Evolutionary conservation across 163 green algal species (phyloP).

Genomic region (Scenedesmus sp.): DNA sequence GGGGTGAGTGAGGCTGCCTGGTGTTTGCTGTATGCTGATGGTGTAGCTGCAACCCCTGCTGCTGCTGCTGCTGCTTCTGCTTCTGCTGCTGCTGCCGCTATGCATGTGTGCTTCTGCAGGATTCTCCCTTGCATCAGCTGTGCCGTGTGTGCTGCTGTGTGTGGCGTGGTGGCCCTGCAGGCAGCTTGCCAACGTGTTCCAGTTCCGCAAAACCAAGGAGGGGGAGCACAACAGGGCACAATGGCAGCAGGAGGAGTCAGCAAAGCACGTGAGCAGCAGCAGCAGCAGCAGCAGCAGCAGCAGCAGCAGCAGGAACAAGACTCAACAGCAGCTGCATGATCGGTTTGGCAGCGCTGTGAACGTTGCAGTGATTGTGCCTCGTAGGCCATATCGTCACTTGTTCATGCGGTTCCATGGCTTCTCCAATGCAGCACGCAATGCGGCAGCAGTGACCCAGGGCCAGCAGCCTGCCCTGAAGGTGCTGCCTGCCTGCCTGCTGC

Average conservation of each 20-base stretch:
- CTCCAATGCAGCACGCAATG: not conserved
- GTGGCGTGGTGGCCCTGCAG: not conserved
- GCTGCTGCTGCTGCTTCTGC: not conserved
- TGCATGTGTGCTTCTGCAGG: not conserved
- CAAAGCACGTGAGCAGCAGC: constrained; percentile 22
- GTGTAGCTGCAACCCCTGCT: not conserved
- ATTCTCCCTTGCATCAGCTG: too few relatives aligned
- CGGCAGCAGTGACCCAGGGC: not conserved
- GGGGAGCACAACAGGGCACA: not conserved
- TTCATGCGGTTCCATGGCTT: too few relatives aligned
- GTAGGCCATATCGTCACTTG: too few relatives aligned
- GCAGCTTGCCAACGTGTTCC: constrained; percentile 50
- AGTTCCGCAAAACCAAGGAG: constrained; percentile 27
- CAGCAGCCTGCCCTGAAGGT: too few relatives aligned
- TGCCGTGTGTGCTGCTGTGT: not conserved
- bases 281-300: not conserved
- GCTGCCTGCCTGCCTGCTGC: too few relatives aligned
- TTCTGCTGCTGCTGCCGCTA: not conserved
- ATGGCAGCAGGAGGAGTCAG: constrained; percentile 32
- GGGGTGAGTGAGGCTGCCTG: not conserved
- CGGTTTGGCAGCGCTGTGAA: too few relatives aligned
- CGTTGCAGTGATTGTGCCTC: too few relatives aligned
- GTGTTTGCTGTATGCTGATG: not conserved
- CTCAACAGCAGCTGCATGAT: not conserved
- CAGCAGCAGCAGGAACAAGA: not conserved